Conservation (phyloP, 768 basidiomycete genomes). For the Termitomyces sp. region DNA sequence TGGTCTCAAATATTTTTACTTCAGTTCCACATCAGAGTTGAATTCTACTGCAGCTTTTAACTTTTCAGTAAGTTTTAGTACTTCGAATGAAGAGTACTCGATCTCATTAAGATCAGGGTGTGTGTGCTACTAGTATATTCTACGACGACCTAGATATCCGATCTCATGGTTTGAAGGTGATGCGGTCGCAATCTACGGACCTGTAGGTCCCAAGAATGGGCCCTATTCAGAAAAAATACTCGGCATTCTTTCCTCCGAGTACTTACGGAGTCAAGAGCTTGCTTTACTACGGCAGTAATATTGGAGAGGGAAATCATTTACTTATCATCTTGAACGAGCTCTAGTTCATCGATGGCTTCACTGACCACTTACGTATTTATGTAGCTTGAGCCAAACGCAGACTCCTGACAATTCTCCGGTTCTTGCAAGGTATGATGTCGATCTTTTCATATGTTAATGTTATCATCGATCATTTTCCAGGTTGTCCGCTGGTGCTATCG, state of each 20-base stretch:
- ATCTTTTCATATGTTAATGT: neutral
- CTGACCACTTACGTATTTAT: too few relatives aligned
- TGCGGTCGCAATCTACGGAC: conserved; percentile 1
- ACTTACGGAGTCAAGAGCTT: neutral
- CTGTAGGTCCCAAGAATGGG: neutral
- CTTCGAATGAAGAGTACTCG: neutral
- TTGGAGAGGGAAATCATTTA: neutral
- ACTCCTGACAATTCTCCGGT: too few relatives aligned
- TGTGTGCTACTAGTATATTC: neutral
- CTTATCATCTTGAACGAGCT: neutral
- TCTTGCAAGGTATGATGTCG: too few relatives aligned
- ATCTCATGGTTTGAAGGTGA: conserved; percentile 1
- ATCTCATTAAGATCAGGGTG: neutral
- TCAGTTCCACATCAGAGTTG: neutral
- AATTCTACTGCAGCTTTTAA: neutral
- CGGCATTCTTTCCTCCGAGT: neutral
- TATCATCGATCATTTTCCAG: neutral
- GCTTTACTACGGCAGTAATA: neutral
- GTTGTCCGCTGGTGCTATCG: neutral
- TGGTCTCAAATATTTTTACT: neutral
- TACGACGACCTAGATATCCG: neutral
- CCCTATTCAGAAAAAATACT: neutral
- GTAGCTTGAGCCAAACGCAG: too few relatives aligned
- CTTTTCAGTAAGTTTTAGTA: neutral
- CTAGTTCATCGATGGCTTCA: too few relatives aligned